These are phyloP conservation scores for Solanum habrochaites DNA, from an alignment of 257 asterid genomes.

Conservation along the genomic window DNA sequence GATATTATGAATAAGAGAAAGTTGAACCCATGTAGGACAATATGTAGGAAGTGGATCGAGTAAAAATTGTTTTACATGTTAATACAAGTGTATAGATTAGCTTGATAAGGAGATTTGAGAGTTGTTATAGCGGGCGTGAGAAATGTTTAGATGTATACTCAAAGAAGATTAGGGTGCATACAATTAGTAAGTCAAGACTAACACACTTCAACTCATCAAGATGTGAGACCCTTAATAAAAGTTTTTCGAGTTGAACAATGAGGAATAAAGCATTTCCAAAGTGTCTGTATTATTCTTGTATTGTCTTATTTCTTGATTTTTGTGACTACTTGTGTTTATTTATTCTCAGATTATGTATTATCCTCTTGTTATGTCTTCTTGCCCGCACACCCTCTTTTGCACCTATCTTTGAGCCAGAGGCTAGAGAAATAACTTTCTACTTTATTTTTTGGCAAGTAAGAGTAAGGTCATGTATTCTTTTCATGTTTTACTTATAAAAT, in stretches of 20 bases:
- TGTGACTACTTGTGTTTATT: too few species aligned
- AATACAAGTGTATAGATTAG: not conserved
- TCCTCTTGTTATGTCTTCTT: not conserved
- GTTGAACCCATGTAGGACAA: not conserved
- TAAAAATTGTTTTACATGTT: not conserved
- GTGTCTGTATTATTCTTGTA: too few species aligned
- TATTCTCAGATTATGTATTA: too few species aligned
- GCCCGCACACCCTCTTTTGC: not conserved
- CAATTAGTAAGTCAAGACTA: not conserved
- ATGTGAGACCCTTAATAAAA: too few species aligned
- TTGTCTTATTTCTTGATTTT: too few species aligned
- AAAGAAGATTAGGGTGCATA: not conserved
- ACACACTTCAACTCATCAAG: not conserved
- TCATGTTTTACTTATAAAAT: rapidly evolving
- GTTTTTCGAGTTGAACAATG: too few species aligned
- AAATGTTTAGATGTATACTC: not conserved
- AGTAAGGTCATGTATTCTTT: not conserved
- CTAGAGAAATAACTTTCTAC: not conserved
- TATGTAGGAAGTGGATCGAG: not conserved
- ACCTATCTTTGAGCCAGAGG: not conserved
- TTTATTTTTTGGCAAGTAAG: not conserved
- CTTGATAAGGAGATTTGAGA: not conserved
- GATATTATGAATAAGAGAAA: not conserved
- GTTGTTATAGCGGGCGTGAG: not conserved
- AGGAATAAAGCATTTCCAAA: too few species aligned